phyloP scores from a whole-genome alignment of 345 rosid genomes.

The Moricandia moricandioides region DNA sequence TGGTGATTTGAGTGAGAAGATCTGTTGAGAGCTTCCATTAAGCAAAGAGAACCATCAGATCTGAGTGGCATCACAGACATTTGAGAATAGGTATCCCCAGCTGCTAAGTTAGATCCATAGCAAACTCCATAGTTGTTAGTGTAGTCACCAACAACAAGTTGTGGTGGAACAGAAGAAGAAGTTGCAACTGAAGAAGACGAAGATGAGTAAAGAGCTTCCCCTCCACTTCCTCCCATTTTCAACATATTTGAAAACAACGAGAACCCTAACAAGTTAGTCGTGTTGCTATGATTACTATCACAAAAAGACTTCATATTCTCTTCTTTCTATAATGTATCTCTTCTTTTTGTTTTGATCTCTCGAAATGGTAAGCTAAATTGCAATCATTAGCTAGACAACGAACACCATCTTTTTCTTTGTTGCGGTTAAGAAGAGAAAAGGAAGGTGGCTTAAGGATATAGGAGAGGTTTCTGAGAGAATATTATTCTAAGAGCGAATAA shows the following conservation, averaged over 20 bases:
- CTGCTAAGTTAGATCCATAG: slow-evolving; percentile 46
- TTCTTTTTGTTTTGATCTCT: background rate
- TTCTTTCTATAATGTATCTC: slow-evolving; percentile 21
- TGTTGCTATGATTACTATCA: slow-evolving; percentile 39
- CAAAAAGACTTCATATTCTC: slow-evolving; percentile 59
- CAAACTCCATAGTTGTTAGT: slow-evolving; percentile 46
- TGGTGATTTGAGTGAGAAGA: slow-evolving; percentile 47
- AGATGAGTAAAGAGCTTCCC: slow-evolving; percentile 32
- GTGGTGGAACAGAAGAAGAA: slow-evolving; percentile 29
- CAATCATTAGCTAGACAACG: slow-evolving; percentile 62
- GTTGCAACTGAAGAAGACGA: slow-evolving; percentile 35
- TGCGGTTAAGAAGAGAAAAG: slow-evolving; percentile 43
- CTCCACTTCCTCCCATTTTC: slow-evolving; percentile 53
- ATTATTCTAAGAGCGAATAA: slow-evolving; percentile 23
- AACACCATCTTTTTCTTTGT: slow-evolving; percentile 27
- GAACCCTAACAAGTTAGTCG: slow-evolving; percentile 67
- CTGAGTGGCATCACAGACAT: slow-evolving; percentile 81
- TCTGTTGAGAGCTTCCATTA: slow-evolving; percentile 79
- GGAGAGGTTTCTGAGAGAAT: slow-evolving; percentile 28
- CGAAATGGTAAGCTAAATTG: slow-evolving; percentile 28
- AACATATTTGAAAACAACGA: slow-evolving; percentile 64
- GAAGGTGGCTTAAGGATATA: slow-evolving; percentile 33
- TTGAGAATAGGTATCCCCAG: slow-evolving; percentile 47
- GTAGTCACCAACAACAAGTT: slow-evolving; percentile 37
- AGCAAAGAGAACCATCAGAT: slow-evolving; percentile 94